Conservation (phyloP, 805 yeast species). For the Ogataea trehaloabstinens region DNA sequence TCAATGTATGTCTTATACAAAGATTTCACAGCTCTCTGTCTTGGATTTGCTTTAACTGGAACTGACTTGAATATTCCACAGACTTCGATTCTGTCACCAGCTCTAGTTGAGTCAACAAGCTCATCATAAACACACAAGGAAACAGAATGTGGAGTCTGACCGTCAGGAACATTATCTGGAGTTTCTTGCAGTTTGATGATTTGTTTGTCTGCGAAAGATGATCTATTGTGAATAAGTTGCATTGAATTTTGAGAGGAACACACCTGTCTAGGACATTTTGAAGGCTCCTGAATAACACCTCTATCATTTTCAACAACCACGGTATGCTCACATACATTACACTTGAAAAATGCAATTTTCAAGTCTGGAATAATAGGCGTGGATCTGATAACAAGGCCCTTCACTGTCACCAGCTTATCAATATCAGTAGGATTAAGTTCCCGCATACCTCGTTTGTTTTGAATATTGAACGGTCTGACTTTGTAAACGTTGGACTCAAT, state of each 20-base stretch:
- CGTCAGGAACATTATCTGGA: conserved; percentile 88
- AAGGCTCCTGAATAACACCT: conserved; percentile 91
- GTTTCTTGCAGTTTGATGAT: conserved; percentile 86
- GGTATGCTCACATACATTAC: conserved; percentile 93
- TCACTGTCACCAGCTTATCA: conserved; percentile 86
- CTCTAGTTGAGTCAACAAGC: conserved; percentile 88
- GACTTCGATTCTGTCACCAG: conserved; percentile 95
- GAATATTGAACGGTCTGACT: conserved; percentile 85
- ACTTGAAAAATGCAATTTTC: conserved; percentile 95
- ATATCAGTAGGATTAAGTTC: conserved; percentile 92
- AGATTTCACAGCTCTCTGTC: conserved; percentile 78
- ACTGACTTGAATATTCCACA: conserved; percentile 93
- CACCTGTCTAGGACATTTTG: conserved; percentile 83
- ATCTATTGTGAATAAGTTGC: conserved; percentile 88
- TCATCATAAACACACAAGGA: conserved; percentile 94
- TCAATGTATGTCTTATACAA: conserved; percentile 91
- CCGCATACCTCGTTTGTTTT: conserved; percentile 75
- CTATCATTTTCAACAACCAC: conserved; percentile 89
- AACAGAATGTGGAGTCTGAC: conserved; percentile 97
- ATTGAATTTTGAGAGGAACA: conserved; percentile 84
- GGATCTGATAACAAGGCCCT: conserved; percentile 85
- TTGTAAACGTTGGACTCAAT: conserved; percentile 82
- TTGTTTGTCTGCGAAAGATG: conserved; percentile 93
- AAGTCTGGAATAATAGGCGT: conserved; percentile 95
- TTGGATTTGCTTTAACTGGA: conserved; percentile 84